These are phyloP conservation scores for Pleurotus pulmonarius DNA, from an alignment of 768 basidiomycete genomes.

Conservation along the genomic window DNA sequence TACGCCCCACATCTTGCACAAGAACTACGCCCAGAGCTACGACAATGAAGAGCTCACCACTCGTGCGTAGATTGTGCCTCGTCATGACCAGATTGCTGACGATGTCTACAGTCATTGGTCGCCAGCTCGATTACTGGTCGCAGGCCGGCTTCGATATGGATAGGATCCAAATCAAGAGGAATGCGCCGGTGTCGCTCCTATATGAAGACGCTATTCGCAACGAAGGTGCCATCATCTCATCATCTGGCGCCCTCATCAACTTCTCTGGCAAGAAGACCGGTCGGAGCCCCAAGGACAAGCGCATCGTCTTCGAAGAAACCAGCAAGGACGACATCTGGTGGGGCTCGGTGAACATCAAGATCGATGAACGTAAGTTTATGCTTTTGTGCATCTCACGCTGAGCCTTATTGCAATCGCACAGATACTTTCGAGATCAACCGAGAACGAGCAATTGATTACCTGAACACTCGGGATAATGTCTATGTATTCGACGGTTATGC, in stretches of 20 bases:
- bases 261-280: constrained; percentile 99
- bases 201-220: constrained; percentile 99
- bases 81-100: constrained; percentile 2
- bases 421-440: constrained; percentile 99
- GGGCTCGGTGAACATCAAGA: constrained; percentile 99
- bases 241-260: constrained; percentile 96
- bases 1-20: constrained; percentile 87
- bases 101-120: constrained; percentile 68
- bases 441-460: constrained; percentile 97
- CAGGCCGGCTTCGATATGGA: constrained; percentile 99
- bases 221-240: constrained; percentile 97
- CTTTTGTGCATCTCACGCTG: neutral
- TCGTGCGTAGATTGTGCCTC: constrained; percentile 35
- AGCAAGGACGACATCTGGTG: constrained; percentile 99
- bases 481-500: constrained; percentile 97
- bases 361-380: constrained; percentile 79
- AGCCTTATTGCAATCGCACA: constrained; percentile 19
- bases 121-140: constrained; percentile 95
- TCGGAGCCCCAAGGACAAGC: constrained; percentile 97
- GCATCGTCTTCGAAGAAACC: constrained; percentile 96
- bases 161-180: constrained; percentile 92
- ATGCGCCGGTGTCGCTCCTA: constrained; percentile 82
- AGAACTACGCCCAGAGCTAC: constrained; percentile 72
- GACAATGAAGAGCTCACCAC: constrained; percentile 60
- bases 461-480: constrained; percentile 97